A percentile compares a stretch with the other conserved stretches of the same genome.
These are phyloP conservation scores for Dendrocalamus latiflorus DNA, from an alignment of 202 grass and related monocot genomes.

Conservation along the genomic window DNA sequence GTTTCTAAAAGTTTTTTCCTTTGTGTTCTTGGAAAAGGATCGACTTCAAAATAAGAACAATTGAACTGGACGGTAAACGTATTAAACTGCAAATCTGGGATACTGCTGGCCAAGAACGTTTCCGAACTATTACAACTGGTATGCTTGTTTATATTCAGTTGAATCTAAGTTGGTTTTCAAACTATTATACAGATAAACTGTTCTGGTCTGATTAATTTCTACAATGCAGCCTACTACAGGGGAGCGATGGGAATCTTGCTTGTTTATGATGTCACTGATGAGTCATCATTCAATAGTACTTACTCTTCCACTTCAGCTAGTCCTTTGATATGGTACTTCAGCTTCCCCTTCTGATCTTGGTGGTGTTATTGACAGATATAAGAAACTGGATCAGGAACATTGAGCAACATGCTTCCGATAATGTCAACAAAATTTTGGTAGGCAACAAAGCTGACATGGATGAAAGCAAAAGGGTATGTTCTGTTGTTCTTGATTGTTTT, in stretches of 20 bases:
- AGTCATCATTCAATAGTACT: constrained; percentile 61
- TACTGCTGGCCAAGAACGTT: constrained; percentile 57
- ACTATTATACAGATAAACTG: background rate
- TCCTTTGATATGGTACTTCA: background rate
- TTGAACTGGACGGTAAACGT: constrained; percentile 50
- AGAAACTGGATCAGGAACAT: constrained; percentile 70
- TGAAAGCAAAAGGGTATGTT: constrained; percentile 63
- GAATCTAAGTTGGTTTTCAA: background rate
- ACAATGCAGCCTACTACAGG: constrained; percentile 56
- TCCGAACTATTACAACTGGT: constrained; percentile 62
- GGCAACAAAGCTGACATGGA: constrained; percentile 78
- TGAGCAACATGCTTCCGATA: constrained; percentile 62
- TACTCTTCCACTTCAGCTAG: background rate
- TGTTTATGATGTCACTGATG: constrained; percentile 65
- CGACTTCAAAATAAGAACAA: constrained; percentile 56
- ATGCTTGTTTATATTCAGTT: background rate
- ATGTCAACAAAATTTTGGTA: constrained; percentile 74
- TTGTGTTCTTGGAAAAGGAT: constrained; percentile 28
- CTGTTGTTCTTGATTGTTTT: background rate
- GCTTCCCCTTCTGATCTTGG: background rate
- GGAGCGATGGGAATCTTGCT: constrained; percentile 67
- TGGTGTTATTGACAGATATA: constrained; percentile 45
- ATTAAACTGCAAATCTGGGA: constrained; percentile 68
- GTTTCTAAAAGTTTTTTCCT: background rate
- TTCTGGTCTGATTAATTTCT: background rate